phyloP scores from a whole-genome alignment of 2,329 filamentous ascomycete genomes.

The Clarireedia paspali region DNA sequence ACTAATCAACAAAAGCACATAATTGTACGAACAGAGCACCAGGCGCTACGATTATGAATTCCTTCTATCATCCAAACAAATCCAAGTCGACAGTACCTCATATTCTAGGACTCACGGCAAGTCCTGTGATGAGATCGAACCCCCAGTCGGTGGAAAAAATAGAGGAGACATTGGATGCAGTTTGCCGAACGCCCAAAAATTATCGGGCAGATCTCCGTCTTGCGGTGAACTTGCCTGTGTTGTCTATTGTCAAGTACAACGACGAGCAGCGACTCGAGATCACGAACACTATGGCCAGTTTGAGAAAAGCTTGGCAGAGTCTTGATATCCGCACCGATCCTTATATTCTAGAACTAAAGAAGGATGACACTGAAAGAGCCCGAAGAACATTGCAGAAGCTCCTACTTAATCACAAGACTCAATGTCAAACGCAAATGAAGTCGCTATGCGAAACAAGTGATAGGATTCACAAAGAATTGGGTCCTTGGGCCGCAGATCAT shows the following conservation, averaged over 20 bases:
- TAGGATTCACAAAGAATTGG: slow-evolving; percentile 45
- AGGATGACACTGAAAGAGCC: slow-evolving; percentile 36
- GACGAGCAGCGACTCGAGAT: not conserved
- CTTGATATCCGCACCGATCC: slow-evolving; percentile 57
- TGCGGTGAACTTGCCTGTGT: slow-evolving; percentile 22
- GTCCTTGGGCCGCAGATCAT: slow-evolving; percentile 60
- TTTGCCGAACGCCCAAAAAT: slow-evolving; percentile 46
- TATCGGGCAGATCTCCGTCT: slow-evolving; percentile 41
- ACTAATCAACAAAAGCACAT: slow-evolving; percentile 22
- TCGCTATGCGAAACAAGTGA: slow-evolving; percentile 42
- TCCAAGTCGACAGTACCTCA: slow-evolving; percentile 16
- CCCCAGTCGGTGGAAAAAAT: slow-evolving; percentile 20
- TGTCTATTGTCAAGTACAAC: slow-evolving; percentile 17
- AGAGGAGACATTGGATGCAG: slow-evolving; percentile 49
- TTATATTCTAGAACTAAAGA: slow-evolving; percentile 41
- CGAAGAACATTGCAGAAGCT: slow-evolving; percentile 32
- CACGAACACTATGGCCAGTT: slow-evolving; percentile 16
- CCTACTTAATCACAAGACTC: slow-evolving; percentile 41
- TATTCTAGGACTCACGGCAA: slow-evolving; percentile 29
- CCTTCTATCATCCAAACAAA: slow-evolving; percentile 25
- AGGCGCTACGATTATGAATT: slow-evolving; percentile 27
- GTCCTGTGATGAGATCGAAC: slow-evolving; percentile 27
- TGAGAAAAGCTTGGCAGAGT: slow-evolving; percentile 14
- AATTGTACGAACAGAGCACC: slow-evolving; percentile 27
- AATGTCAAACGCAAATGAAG: slow-evolving; percentile 47